phyloP scores from a whole-genome alignment of 1,139 yeast species.

The Zygoascus hellenicus region DNA sequence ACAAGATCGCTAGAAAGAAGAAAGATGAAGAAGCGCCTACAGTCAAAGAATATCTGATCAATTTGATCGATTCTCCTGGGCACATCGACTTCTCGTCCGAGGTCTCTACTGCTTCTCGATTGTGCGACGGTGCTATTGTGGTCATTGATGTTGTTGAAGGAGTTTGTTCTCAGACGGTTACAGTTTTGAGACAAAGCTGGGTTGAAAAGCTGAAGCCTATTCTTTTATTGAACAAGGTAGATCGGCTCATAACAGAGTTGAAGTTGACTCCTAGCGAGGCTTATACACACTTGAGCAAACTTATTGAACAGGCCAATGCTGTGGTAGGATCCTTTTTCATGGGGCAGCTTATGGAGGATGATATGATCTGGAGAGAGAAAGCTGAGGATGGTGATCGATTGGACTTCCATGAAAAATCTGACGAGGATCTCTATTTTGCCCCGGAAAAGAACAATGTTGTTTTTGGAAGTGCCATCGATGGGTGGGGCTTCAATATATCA shows the following conservation, averaged over 20 bases:
- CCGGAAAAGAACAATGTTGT: constrained; percentile 90
- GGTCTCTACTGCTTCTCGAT: constrained; percentile 89
- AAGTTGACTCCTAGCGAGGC: constrained; percentile 83
- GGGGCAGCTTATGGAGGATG: constrained; percentile 91
- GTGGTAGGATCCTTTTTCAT: constrained; percentile 91
- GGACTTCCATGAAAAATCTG: constrained; percentile 63
- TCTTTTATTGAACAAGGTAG: constrained; percentile 88
- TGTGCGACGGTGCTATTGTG: constrained; percentile 96
- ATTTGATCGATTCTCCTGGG: constrained; percentile 96
- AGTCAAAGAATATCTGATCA: constrained; percentile 74
- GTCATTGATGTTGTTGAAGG: constrained; percentile 97
- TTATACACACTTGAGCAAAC: constrained; percentile 65
- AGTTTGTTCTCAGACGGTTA: constrained; percentile 93
- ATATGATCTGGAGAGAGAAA: constrained; percentile 72
- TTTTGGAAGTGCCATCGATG: constrained; percentile 91
- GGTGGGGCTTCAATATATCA: constrained; percentile 93
- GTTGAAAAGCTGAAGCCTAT: constrained; percentile 83
- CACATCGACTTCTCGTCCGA: constrained; percentile 96
- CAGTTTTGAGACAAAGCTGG: constrained; percentile 95
- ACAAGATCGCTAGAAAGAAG: constrained; percentile 34
- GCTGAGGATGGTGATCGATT: constrained; percentile 33
- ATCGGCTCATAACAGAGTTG: constrained; percentile 76
- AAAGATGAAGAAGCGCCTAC: constrained; percentile 36
- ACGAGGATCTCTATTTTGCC: constrained; percentile 78
- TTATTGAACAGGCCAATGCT: constrained; percentile 90